Base-by-base conservation (phyloP, 371 early-diverging fungal genomes). In the Saksenaea oblongispora region DNA sequence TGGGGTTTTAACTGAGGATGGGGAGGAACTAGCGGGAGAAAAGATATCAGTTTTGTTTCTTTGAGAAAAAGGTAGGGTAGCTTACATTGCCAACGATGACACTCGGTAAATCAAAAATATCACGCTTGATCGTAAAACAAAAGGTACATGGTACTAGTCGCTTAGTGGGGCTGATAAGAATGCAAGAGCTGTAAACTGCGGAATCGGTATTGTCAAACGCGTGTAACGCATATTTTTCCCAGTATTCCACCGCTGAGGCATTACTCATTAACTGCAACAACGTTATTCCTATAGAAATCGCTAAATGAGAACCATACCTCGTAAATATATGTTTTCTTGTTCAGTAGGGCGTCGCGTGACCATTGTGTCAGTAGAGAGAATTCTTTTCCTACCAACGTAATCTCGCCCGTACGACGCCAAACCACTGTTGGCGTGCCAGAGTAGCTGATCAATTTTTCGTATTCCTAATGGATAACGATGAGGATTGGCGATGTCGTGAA, bases 371-470 rank as follows among this genome's bases (percentile, higher is more conserved):
- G 66, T 28, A 93, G 74, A 7, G 89, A 88, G 72, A 95, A 95
- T 72, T 94, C 94, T 64, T 92, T 92, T 56, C 95, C 93, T 5
- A 94, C 93, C 54, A 93, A 70, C 0, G 88, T 88, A 55, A 95
- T 92, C 73, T 93, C 93, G 54, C 95, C 95, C 0, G 93, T 91
- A 2, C 93, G 85, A 34, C 95, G 87, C 94, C 95, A 95, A 27
- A 95, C 91, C 14, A 91, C 94, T 2, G 93, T 92, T 7, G 95
- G 95, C 18, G 95, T 94, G 34, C 94, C 95, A 14, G 93, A 90
- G 57, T 87, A 90, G 3, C 86, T 84, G 39, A 93, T 90, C 39
- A 93, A 76, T 65, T 93, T 92, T 66, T 93, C 95, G 66, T 87
- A 93, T 80, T 95, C 95, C 87, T 87, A 61, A 3, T 66, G 56